These are phyloP conservation scores for apple (Malus domestica) DNA, from an alignment of 306 rosid genomes.

Conservation along the genomic window DNA sequence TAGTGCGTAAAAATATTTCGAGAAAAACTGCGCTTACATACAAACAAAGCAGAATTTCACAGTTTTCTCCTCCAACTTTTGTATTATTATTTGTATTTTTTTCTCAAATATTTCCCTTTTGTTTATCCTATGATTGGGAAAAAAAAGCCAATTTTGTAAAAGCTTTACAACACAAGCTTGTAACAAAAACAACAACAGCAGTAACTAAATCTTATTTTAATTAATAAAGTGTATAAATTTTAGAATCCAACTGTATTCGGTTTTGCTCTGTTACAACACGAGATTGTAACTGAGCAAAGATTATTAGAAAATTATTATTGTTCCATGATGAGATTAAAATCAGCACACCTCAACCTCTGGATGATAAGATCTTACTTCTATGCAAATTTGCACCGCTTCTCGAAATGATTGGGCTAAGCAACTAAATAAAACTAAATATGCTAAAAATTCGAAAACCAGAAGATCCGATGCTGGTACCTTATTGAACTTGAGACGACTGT, in stretches of 20 bases:
- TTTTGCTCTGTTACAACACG: neutral
- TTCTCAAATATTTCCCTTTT: neutral
- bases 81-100: neutral
- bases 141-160: neutral
- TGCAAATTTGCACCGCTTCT: neutral
- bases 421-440: no score
- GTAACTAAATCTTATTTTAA: fast-evolving
- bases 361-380: no score
- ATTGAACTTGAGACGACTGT: constrained; percentile 76
- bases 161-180: neutral
- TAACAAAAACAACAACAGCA: no score
- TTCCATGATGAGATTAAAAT: no score
- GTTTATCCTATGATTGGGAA: constrained; percentile 20
- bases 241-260: fast-evolving
- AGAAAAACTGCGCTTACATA: neutral
- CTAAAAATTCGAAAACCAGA: no score
- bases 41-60: constrained; percentile 14
- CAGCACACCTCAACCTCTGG: no score
- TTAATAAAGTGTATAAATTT: no score
- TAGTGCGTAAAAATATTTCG: no score
- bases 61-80: constrained; percentile 7
- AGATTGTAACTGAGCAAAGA: neutral
- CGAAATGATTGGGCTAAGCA: neutral
- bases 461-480: constrained; percentile 43
- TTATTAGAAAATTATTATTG: neutral